Percentiles rank a stretch among this genome's conserved stretches.
These are phyloP conservation scores for Eucalyptus melliodora DNA, from an alignment of 345 rosid genomes.

Conservation along the genomic window DNA sequence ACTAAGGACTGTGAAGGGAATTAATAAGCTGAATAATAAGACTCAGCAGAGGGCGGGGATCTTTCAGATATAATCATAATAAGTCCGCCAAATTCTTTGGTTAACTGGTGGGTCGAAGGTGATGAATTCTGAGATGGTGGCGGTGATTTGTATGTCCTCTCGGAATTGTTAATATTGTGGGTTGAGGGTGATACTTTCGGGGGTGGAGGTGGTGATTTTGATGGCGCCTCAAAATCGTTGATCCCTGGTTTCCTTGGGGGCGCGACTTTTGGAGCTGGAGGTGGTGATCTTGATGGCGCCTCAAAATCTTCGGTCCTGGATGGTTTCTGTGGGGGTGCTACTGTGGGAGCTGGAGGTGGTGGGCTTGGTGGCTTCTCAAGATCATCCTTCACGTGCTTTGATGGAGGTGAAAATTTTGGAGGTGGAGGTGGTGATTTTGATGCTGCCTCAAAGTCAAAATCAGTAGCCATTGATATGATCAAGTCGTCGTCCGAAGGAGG, in stretches of 20 bases:
- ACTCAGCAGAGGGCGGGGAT: background rate
- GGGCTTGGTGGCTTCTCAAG: background rate
- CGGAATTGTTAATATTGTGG: background rate
- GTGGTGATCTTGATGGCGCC: background rate
- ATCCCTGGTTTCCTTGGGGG: background rate
- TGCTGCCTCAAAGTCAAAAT: background rate
- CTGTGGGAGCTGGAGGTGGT: background rate
- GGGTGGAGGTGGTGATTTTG: background rate
- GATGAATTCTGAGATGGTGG: background rate
- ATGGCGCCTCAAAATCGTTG: background rate
- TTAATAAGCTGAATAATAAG: background rate
- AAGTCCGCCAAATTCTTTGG: background rate
- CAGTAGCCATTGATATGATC: background rate
- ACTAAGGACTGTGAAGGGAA: background rate
- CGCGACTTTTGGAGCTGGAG: background rate
- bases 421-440: background rate
- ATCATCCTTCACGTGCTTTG: background rate
- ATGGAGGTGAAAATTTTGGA: background rate
- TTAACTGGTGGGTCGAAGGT: background rate
- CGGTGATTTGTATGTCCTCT: background rate
- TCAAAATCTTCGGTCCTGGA: background rate
- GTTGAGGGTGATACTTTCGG: background rate
- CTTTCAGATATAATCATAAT: background rate
- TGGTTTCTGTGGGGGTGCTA: background rate
- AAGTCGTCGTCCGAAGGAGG: background rate